These are phyloP conservation scores for Abrus pulchellus DNA, from an alignment of 306 rosid species.

Conservation along the genomic window DNA sequence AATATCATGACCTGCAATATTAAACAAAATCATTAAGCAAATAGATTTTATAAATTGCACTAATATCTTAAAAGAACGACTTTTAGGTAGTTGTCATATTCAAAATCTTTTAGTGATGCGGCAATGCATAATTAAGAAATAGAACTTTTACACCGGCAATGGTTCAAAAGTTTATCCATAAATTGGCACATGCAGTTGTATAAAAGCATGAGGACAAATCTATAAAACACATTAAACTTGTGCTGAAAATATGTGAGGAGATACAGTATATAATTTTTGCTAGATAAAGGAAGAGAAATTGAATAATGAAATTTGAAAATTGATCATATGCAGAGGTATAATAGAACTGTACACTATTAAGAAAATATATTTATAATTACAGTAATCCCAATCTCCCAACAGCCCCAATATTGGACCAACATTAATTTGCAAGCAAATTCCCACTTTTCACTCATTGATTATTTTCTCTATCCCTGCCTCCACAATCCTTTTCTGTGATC, in stretches of 20 bases:
- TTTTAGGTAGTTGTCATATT: not conserved
- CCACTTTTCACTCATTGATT: not conserved
- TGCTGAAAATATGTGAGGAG: constrained; percentile 25
- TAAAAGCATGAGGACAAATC: not conserved
- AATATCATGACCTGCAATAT: constrained; percentile 73
- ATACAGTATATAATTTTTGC: not conserved
- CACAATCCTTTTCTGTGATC: not conserved
- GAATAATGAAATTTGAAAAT: constrained; percentile 22
- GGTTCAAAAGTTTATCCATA: constrained; percentile 17
- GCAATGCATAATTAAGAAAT: constrained; percentile 34
- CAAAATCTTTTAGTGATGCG: constrained; percentile 18
- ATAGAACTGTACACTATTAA: constrained; percentile 17
- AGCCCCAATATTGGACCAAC: constrained; percentile 9
- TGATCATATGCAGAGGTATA: constrained; percentile 17
- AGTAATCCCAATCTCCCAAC: constrained; percentile 8
- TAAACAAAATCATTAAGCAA: constrained; percentile 26
- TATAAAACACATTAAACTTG: not conserved
- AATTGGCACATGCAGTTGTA: constrained; percentile 3
- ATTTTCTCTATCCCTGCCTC: constrained; percentile 6
- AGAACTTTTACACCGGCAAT: not conserved
- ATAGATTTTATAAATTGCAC: constrained; percentile 24
- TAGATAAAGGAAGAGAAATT: constrained; percentile 3
- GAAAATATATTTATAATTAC: constrained; percentile 36
- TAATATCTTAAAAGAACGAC: not conserved
- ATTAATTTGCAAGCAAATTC: constrained; percentile 14